Percentiles rank a stretch among this genome's conserved stretches.
These are phyloP conservation scores for Priceomyces medius DNA, from an alignment of 805 yeast genomes.

Conservation along the genomic window DNA sequence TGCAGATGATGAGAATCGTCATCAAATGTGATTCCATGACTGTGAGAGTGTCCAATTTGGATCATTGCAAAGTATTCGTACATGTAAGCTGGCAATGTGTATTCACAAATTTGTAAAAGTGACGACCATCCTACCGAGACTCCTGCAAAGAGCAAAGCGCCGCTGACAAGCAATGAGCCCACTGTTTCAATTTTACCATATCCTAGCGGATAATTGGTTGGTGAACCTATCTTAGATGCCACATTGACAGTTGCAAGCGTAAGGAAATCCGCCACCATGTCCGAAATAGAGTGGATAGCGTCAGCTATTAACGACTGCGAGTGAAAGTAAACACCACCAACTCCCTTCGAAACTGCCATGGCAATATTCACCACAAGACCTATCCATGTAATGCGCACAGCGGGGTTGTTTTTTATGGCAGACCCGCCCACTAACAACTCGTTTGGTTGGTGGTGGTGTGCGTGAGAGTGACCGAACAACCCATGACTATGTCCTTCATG, in stretches of 20 bases:
- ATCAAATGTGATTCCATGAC: slow-evolving; percentile 34
- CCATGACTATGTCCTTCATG: slow-evolving; percentile 17
- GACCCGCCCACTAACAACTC: slow-evolving; percentile 33
- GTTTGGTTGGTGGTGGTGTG: slow-evolving; percentile 48
- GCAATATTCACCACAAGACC: slow-evolving; percentile 82
- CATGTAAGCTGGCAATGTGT: slow-evolving; percentile 60
- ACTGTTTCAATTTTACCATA: slow-evolving; percentile 91
- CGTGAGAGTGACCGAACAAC: slow-evolving; percentile 34
- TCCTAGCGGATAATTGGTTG: slow-evolving; percentile 76
- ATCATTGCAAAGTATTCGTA: slow-evolving; percentile 52
- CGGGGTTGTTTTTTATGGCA: slow-evolving; percentile 59
- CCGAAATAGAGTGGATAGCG: slow-evolving; percentile 90
- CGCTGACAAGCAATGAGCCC: slow-evolving; percentile 86
- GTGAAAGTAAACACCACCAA: slow-evolving; percentile 89
- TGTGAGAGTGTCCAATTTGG: slow-evolving; percentile 52
- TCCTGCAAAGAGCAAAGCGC: slow-evolving; percentile 83
- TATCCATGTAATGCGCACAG: slow-evolving; percentile 88
- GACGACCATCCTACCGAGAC: slow-evolving; percentile 88
- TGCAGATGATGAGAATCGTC: slow-evolving; percentile 14
- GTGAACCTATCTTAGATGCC: slow-evolving; percentile 54
- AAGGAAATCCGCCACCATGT: slow-evolving; percentile 82
- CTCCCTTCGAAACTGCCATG: slow-evolving; percentile 82
- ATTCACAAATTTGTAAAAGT: slow-evolving; percentile 63
- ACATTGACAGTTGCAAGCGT: slow-evolving; percentile 87
- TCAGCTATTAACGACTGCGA: slow-evolving; percentile 95